Evolutionary conservation across 1,284 basidiomycete species (phyloP).

Genomic region (Ustilago sp.): DNA sequence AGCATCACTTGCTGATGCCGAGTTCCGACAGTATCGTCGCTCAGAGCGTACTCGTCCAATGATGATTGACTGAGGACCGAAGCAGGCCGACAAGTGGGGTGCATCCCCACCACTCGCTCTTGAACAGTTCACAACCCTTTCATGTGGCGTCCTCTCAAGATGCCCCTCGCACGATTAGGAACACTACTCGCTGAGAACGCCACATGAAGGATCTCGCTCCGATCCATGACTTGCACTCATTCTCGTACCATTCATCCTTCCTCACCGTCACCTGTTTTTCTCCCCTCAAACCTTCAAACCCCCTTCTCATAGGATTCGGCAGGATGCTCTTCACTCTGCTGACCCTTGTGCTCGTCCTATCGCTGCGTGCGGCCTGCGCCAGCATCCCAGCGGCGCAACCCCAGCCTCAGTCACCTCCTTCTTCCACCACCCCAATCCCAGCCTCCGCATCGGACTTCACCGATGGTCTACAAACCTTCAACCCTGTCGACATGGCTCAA

Average conservation of each 20-base stretch:
- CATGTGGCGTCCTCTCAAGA: no score
- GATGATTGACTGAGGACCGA: no score
- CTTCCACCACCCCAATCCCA: not conserved
- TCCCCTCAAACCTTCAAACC: not conserved
- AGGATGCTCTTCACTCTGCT: slow-evolving; percentile 6
- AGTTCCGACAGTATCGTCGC: no score
- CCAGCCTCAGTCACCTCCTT: not conserved
- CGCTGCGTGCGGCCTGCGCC: slow-evolving; percentile 5
- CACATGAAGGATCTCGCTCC: not conserved
- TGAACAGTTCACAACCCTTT: no score
- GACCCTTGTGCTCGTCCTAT: not conserved
- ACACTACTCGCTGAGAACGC: no score
- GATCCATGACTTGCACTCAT: not conserved
- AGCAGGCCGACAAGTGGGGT: no score
- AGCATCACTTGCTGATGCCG: no score
- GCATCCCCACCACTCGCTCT: no score
- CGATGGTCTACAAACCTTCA: slow-evolving; percentile 1
- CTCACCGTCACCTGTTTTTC: not conserved
- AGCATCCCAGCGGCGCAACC: not conserved
- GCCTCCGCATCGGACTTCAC: not conserved
- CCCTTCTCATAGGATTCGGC: not conserved
- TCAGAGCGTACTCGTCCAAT: no score
- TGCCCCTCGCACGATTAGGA: no score
- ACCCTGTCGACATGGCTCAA: slow-evolving; percentile 13
- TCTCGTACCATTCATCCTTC: not conserved